phyloP scores from a whole-genome alignment of 2,329 filamentous ascomycete genomes.

The Neofusicoccum cordaticola region DNA sequence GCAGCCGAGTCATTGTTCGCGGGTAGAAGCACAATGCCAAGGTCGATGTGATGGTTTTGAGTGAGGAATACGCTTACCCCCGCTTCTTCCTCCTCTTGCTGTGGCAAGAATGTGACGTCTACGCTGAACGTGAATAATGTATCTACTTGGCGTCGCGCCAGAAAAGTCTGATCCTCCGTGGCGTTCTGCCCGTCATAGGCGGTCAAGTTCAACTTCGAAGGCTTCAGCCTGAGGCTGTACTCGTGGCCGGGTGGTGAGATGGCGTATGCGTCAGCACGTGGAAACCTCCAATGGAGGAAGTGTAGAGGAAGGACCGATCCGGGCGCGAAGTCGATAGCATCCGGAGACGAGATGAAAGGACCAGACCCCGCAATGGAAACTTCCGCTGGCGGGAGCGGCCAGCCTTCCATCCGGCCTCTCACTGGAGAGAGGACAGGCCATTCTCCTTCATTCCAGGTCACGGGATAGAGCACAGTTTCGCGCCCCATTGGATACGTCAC shows the following conservation, averaged over 20 bases:
- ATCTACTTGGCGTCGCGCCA: conserved; percentile 55
- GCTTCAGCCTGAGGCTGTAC: conserved; percentile 47
- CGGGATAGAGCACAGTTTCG: conserved; percentile 29
- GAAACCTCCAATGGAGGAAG: conserved; percentile 57
- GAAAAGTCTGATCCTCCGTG: conserved; percentile 50
- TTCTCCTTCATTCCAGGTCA: conserved; percentile 26
- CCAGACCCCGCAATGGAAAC: conserved; percentile 40
- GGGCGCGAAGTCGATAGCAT: conserved; percentile 48
- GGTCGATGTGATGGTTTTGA: conserved; percentile 50
- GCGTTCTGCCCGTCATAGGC: conserved; percentile 52
- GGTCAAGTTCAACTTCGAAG: conserved; percentile 54
- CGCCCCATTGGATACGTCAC: conserved; percentile 36
- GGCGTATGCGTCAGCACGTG: conserved; percentile 45
- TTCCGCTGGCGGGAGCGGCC: conserved; percentile 36
- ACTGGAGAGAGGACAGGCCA: conserved; percentile 50
- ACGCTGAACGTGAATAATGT: conserved; percentile 53
- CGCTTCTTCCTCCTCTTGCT: conserved; percentile 45
- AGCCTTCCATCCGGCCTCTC: conserved; percentile 45
- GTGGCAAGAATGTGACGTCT: conserved; percentile 45
- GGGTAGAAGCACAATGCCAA: conserved; percentile 36
- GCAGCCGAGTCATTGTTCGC: conserved; percentile 15
- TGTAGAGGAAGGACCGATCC: conserved; percentile 49
- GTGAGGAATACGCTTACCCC: conserved; percentile 55
- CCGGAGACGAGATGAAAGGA: conserved; percentile 43
- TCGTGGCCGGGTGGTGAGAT: conserved; percentile 44